Evolutionary conservation across 2,329 filamentous ascomycete species (phyloP), one percentile per base, ranked within the genome.

Genomic region (Metarhizium robertsii): DNA sequence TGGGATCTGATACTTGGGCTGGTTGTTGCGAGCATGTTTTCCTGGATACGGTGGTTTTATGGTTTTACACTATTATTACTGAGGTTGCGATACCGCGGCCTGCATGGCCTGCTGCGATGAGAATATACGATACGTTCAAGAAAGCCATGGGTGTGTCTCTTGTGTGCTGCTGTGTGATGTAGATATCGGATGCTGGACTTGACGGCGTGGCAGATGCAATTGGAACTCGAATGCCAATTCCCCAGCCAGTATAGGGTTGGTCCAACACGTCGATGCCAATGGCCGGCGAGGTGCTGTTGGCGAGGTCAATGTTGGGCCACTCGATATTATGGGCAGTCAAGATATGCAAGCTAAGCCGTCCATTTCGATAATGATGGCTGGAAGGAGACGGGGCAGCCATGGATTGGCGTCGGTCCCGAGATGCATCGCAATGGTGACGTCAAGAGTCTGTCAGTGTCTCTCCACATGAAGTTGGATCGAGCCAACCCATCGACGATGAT

Each of bases 121-220:
- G 67, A 71, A 72, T 70, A 71, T 61, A 72, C 66, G 69, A 72
- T 61, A 60, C 59, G 66, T 69, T 67, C 58, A 61, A 63, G 34
- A 49, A 4, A 20, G 34, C 46, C n/a, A 50, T 43, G 46, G 32
- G 25, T 34, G 53, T 62, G 18, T 6, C 3, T 5, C 4, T 20
- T 18, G 43, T 30, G 25, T 48, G 25, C 6, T 48, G 20, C 13
- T 30, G 25, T 30, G 25, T 11, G 18, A 25, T 46, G 13, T 14
- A 2, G n/a, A 25, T 25, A 3, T 25, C 3, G 25, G 25, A 25
- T 25, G 25, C 25, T 25, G 25, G 25, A 25, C 25, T 25, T 25
- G 25, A 4, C 25, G 3, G 25, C 25, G 25, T 25, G 25, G 25
- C 25, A 25, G 3, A 25, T 25, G 25, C 25, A 25, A 25, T 25